phyloP scores from a whole-genome alignment of 176 grass and related monocot genomes.

The Ensete ventricosum region DNA sequence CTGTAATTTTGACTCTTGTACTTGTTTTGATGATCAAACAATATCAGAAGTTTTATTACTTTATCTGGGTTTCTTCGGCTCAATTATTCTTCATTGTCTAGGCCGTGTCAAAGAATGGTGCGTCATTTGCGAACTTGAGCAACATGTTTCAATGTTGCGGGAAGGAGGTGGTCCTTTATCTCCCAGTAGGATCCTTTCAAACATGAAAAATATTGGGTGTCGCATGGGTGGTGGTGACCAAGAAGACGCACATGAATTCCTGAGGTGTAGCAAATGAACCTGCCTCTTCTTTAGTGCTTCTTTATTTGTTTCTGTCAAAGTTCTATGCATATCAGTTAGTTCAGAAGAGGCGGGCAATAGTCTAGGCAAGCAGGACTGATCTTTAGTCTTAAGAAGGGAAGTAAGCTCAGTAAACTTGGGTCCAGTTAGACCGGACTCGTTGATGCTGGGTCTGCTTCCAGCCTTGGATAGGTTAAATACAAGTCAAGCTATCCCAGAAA shows the following conservation, averaged over 20 bases:
- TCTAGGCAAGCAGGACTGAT: not conserved
- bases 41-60: conserved; percentile 2
- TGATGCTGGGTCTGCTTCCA: not conserved
- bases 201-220: conserved; percentile 79
- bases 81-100: conserved; percentile 30
- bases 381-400: not conserved
- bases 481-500: not conserved
- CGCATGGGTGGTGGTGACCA: conserved; percentile 80
- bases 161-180: conserved; percentile 63
- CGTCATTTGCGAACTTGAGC: conserved; percentile 93
- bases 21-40: not conserved
- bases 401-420: no score
- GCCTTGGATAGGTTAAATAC: not conserved
- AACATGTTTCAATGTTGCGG: conserved; percentile 71
- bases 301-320: not conserved
- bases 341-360: not conserved
- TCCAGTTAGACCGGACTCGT: not conserved
- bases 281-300: not conserved
- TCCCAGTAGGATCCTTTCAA: conserved; percentile 80
- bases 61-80: not conserved
- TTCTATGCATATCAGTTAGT: not conserved
- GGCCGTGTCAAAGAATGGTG: conserved; percentile 83
- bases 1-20: conserved; percentile 53
- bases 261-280: conserved; percentile 39
- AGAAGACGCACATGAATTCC: conserved; percentile 98